These are phyloP conservation scores for Hymenoscyphus fructigenus DNA, from an alignment of 2,329 filamentous ascomycete genomes.

Conservation along the genomic window DNA sequence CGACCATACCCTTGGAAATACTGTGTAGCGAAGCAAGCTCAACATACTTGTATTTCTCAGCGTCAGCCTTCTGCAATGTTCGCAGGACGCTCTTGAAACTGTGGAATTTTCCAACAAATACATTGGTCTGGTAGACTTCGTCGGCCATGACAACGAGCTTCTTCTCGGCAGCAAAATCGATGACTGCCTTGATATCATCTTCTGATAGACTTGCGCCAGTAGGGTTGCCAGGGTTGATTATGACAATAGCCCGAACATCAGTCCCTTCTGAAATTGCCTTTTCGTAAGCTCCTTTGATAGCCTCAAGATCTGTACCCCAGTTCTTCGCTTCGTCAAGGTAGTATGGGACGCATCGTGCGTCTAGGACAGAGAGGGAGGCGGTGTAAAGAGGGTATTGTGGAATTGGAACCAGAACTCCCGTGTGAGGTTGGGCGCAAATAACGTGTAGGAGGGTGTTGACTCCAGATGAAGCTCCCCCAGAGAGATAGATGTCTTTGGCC, in stretches of 20 bases:
- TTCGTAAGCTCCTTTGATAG: slow-evolving; percentile 70
- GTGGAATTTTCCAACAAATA: slow-evolving; percentile 91
- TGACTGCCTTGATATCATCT: slow-evolving; percentile 77
- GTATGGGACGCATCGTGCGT: slow-evolving; percentile 89
- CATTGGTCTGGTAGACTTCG: slow-evolving; percentile 99
- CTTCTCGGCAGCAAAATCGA: slow-evolving; percentile 83
- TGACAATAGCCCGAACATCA: slow-evolving; percentile 88
- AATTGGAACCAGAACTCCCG: slow-evolving; percentile 89
- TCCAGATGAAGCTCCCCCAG: slow-evolving; percentile 86
- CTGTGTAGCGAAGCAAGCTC: slow-evolving; percentile 93
- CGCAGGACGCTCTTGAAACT: slow-evolving; percentile 92
- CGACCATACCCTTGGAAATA: slow-evolving; percentile 97
- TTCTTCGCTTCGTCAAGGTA: slow-evolving; percentile 81
- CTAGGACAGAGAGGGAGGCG: slow-evolving; percentile 80
- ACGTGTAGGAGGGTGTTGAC: slow-evolving; percentile 92
- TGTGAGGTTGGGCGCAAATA: slow-evolving; percentile 74
- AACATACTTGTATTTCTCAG: slow-evolving; percentile 76
- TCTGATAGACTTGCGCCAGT: slow-evolving; percentile 83
- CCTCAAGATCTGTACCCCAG: slow-evolving; percentile 86
- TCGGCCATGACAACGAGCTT: slow-evolving; percentile 89
- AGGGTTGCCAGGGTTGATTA: slow-evolving; percentile 98
- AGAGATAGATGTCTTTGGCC: slow-evolving; percentile 82
- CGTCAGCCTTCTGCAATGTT: slow-evolving; percentile 71
- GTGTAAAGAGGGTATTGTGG: slow-evolving; percentile 98
- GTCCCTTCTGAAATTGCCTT: slow-evolving; percentile 74